These are phyloP conservation scores for Talaromyces borbonicus DNA, from an alignment of 495 filamentous ascomycete species.

Conservation along the genomic window DNA sequence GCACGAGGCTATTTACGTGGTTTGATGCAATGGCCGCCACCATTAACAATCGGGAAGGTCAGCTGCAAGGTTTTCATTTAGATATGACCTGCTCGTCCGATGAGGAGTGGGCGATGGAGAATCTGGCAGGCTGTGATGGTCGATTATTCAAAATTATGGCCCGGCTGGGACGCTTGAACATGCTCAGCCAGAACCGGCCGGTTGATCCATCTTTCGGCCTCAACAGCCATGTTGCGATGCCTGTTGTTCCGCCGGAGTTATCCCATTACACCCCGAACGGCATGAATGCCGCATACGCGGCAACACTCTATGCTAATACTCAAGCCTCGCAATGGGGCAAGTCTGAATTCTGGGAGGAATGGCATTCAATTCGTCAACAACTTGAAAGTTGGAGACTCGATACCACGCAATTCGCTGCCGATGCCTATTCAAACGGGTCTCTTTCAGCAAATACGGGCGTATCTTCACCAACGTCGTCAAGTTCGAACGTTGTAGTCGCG, in stretches of 20 bases:
- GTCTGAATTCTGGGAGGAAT: conserved; percentile 71
- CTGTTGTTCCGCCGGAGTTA: conserved; percentile 32
- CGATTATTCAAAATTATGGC: conserved; percentile 68
- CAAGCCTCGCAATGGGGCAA: conserved; percentile 11
- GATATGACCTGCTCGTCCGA: conserved; percentile 56
- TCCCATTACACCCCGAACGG: conserved; percentile 14
- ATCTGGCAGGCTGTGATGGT: conserved; percentile 78
- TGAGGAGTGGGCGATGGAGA: conserved; percentile 73
- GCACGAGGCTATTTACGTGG: conserved; percentile 93
- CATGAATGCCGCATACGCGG: conserved; percentile 17
- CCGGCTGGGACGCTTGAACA: conserved; percentile 73
- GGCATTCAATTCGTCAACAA: conserved; percentile 64
- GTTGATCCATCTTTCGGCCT: conserved; percentile 24
- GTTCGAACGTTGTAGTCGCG: conserved; percentile 20
- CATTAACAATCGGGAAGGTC: conserved; percentile 86
- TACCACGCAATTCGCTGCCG: conserved; percentile 9
- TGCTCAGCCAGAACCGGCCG: conserved; percentile 70
- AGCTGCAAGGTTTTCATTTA: conserved; percentile 60
- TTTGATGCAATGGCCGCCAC: conserved; percentile 91
- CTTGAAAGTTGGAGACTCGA: conserved; percentile 79
- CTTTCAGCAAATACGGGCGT: conserved; percentile 26
- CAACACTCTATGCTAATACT: conserved; percentile 19
- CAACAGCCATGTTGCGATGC: conserved; percentile 22
- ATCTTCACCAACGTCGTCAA: conserved; percentile 22
- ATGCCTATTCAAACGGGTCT: conserved; percentile 15